Conservation (phyloP, 208 protist genomes). For the Naegleria lovaniensis region DNA sequence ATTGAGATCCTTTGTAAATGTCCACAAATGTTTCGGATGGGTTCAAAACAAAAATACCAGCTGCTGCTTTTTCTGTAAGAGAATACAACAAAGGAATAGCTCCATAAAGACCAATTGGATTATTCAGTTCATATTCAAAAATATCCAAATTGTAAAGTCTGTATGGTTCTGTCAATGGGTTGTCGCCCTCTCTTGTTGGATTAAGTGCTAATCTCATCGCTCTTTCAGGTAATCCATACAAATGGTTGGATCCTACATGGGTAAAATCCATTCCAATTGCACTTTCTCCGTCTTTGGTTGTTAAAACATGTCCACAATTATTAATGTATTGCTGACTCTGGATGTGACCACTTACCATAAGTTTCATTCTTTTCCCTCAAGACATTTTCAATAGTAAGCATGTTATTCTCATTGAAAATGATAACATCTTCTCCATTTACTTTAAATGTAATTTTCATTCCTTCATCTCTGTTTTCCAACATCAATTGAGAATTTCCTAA, state of each 20-base stretch:
- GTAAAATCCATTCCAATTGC: constrained; percentile 59
- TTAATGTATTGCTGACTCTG: neutral
- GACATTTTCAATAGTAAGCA: neutral
- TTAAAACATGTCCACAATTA: neutral
- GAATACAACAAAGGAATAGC: constrained; percentile 84
- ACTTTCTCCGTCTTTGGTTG: neutral
- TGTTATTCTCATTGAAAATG: constrained; percentile 6
- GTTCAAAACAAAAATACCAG: constrained; percentile 20
- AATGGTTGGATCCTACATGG: constrained; percentile 49
- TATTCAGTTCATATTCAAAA: constrained; percentile 91
- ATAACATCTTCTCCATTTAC: constrained; percentile 27
- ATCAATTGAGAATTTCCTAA: neutral
- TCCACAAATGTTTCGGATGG: constrained; percentile 60
- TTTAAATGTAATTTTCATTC: constrained; percentile 14
- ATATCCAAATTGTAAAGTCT: constrained; percentile 95
- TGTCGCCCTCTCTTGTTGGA: neutral
- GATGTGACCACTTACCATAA: neutral
- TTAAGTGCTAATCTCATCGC: constrained; percentile 71
- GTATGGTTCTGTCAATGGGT: constrained; percentile 60
- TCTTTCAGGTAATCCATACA: constrained; percentile 94
- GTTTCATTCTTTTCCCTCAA: neutral
- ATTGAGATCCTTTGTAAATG: constrained; percentile 29
- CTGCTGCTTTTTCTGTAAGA: neutral
- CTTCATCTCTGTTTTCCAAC: neutral
- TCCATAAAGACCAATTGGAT: constrained; percentile 88